Conservation (phyloP, 345 rosid species). For the Angophora floribunda region DNA sequence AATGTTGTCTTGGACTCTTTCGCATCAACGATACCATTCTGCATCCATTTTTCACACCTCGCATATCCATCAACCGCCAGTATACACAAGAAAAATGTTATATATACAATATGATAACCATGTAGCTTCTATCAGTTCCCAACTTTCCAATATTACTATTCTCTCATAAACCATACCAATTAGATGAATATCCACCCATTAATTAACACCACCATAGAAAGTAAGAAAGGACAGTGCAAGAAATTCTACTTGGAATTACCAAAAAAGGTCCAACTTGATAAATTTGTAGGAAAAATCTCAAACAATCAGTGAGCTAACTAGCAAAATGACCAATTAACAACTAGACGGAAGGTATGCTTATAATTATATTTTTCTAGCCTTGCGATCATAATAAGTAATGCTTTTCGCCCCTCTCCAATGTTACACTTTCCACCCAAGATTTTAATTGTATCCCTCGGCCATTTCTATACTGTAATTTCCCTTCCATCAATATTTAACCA, state of each 20-base stretch:
- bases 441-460: background rate
- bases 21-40: slow-evolving; percentile 55
- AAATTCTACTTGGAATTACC: background rate
- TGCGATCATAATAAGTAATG: background rate
- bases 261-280: background rate
- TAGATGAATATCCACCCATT: background rate
- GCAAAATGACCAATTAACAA: background rate
- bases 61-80: slow-evolving; percentile 75
- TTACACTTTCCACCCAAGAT: background rate
- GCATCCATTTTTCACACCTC: slow-evolving; percentile 94
- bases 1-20: slow-evolving; percentile 87
- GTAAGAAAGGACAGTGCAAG: background rate
- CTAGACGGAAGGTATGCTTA: background rate
- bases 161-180: background rate
- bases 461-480: background rate
- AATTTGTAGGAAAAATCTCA: background rate
- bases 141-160: background rate
- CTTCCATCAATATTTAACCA: background rate
- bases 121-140: background rate
- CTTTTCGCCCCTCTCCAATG: background rate
- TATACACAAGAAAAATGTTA: background rate
- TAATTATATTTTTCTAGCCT: background rate
- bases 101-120: background rate
- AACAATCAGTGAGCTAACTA: background rate
- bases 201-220: background rate